Conservation (phyloP, 148 eudicot genomes). For the Fagopyrum esculentum region DNA sequence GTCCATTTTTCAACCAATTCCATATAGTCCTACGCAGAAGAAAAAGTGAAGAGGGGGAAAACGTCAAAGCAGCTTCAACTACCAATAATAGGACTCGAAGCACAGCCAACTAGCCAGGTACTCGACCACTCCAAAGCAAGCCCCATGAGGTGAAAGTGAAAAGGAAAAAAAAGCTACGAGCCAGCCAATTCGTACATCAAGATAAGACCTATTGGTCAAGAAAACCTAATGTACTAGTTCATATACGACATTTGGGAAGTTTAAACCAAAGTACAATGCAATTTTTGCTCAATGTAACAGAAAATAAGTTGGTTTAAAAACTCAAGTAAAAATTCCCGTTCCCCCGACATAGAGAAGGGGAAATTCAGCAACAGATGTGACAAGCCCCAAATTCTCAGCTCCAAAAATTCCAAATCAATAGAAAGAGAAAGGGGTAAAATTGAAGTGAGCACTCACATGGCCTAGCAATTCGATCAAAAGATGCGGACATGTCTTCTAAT, state of each 20-base stretch:
- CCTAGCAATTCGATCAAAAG: slow-evolving; percentile 13
- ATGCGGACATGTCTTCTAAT: background rate
- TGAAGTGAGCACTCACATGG: slow-evolving; percentile 6
- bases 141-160: background rate
- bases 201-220: background rate
- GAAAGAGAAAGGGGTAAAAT: background rate
- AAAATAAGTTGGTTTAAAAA: background rate
- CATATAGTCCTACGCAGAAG: background rate
- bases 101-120: background rate
- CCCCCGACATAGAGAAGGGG: background rate
- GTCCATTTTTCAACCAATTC: background rate
- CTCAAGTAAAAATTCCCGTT: background rate
- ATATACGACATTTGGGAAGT: background rate
- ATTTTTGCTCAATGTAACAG: background rate
- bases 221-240: slow-evolving; percentile 6
- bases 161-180: background rate
- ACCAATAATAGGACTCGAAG: background rate
- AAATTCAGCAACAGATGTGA: background rate
- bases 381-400: background rate
- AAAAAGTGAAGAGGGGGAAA: background rate
- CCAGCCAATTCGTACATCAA: background rate
- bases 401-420: background rate
- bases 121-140: background rate
- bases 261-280: background rate
- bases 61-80: background rate